Evolutionary conservation across 148 eudicot genomes (phyloP).

Genomic region (Fagopyrum esculentum): DNA sequence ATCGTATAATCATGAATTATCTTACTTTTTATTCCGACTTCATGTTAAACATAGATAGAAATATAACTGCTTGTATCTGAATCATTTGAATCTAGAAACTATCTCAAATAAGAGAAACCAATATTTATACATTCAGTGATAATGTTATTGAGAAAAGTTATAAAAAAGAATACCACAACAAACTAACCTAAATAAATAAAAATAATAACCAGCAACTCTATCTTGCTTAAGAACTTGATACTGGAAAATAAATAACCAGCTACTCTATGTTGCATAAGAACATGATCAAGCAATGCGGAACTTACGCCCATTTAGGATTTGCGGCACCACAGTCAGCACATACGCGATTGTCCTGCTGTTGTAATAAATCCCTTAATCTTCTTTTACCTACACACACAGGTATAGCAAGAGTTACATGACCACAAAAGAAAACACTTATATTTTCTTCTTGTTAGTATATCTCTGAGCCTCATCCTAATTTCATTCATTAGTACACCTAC

Average conservation of each 20-base stretch:
- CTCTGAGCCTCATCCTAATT: not conserved
- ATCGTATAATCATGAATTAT: not conserved
- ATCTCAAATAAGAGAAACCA: not conserved
- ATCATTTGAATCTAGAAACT: not conserved
- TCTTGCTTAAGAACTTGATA: not conserved
- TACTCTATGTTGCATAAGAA: not conserved
- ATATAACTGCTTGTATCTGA: not conserved
- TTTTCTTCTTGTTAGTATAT: not conserved
- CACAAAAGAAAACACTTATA: not conserved
- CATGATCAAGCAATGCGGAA: not conserved
- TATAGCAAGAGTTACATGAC: not conserved
- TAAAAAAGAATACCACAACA: not conserved
- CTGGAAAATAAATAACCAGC: not conserved
- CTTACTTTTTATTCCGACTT: not conserved
- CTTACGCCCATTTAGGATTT: conserved; percentile 99
- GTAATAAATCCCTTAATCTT: conserved; percentile 64
- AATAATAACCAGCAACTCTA: not conserved
- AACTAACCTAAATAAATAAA: not conserved
- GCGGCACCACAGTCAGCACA: conserved; percentile 90
- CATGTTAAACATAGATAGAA: too few species aligned
- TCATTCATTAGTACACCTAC: not conserved
- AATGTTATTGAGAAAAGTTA: not conserved
- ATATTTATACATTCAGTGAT: not conserved
- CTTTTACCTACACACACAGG: conserved; percentile 48
- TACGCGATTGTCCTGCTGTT: conserved; percentile 58